Percentiles rank a stretch among this genome's conserved stretches.
Evolutionary conservation across 2,329 filamentous ascomycete genomes (phyloP).

Genomic region (Fusarium sp.): DNA sequence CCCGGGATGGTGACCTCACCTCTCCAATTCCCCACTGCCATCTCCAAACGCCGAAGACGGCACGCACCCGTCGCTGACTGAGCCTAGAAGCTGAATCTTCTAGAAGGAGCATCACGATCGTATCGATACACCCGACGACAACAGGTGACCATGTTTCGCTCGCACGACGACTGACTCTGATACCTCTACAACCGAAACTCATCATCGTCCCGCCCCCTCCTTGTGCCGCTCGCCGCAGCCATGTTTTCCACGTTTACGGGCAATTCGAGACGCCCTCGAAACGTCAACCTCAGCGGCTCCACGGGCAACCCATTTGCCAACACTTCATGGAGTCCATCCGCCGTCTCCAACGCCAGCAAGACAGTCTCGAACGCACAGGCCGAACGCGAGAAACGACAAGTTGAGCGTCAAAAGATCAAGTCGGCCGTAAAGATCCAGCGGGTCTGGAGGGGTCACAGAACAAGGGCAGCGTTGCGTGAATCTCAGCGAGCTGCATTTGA

Average conservation of each 20-base stretch:
- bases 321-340: constrained; percentile 66
- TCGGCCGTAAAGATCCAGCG: constrained; percentile 81
- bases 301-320: constrained; percentile 82
- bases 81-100: constrained; percentile 42
- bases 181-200: constrained; percentile 3
- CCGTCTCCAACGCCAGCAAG: constrained; percentile 75
- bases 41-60: constrained; percentile 33
- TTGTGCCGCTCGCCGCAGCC: constrained; percentile 27
- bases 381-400: constrained; percentile 83
- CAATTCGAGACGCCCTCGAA: constrained; percentile 83
- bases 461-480: constrained; percentile 68
- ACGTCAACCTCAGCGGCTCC: constrained; percentile 94
- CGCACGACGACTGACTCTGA: constrained; percentile 14
- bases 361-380: constrained; percentile 88
- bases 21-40: constrained; percentile 41
- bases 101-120: constrained; percentile 36
- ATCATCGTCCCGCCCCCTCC: constrained; percentile 6
- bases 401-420: constrained; percentile 80
- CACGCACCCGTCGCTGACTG: constrained; percentile 41
- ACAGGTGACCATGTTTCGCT: constrained; percentile 25
- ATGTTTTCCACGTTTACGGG: constrained; percentile 97
- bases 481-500: constrained; percentile 73
- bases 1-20: constrained; percentile 33
- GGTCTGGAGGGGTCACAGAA: constrained; percentile 82
- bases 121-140: constrained; percentile 1